Percentiles rank a stretch among this genome's conserved stretches.
phyloP scores from a whole-genome alignment of 352 stramenopile genomes.

The Pythium aristosporum region DNA sequence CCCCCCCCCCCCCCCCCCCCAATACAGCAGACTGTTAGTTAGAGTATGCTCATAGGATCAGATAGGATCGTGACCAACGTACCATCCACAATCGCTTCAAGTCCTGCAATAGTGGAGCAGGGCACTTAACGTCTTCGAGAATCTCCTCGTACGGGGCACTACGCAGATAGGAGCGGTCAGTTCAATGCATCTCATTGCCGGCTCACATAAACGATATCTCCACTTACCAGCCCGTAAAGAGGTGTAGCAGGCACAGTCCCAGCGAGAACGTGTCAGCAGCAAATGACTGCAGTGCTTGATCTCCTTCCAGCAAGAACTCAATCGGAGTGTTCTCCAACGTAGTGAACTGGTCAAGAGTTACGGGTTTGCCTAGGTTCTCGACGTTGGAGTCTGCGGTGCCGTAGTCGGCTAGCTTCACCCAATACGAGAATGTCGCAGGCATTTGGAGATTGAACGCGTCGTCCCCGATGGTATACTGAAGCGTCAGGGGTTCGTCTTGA shows the following conservation, averaged over 20 bases:
- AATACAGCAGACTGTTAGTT: not conserved
- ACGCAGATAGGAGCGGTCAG: not conserved
- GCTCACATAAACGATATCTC: not conserved
- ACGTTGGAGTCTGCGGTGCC: conserved; percentile 92
- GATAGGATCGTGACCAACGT: conserved; percentile 12
- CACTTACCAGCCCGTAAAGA: conserved; percentile 92
- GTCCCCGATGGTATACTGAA: conserved; percentile 68
- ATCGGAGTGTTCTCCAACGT: conserved; percentile 98
- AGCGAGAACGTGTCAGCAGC: conserved; percentile 95
- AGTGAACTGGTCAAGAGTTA: conserved; percentile 95
- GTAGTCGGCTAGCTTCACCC: conserved; percentile 98
- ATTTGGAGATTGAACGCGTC: conserved; percentile 55
- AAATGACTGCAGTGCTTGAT: conserved; percentile 88
- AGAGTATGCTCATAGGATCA: not conserved
- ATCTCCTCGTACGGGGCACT: conserved; percentile 98
- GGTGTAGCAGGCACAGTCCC: conserved; percentile 94
- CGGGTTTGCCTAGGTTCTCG: conserved; percentile 85
- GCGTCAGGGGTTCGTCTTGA: conserved; percentile 35
- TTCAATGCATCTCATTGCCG: not conserved
- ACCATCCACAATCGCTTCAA: conserved; percentile 90
- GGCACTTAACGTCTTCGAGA: conserved; percentile 91
- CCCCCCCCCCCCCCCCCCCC: too few species aligned
- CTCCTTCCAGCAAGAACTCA: conserved; percentile 94
- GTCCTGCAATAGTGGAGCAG: conserved; percentile 73
- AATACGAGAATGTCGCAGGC: conserved; percentile 67